These are phyloP conservation scores for Aspergillus melleus DNA, from an alignment of 2,329 filamentous ascomycete species.

Conservation along the genomic window DNA sequence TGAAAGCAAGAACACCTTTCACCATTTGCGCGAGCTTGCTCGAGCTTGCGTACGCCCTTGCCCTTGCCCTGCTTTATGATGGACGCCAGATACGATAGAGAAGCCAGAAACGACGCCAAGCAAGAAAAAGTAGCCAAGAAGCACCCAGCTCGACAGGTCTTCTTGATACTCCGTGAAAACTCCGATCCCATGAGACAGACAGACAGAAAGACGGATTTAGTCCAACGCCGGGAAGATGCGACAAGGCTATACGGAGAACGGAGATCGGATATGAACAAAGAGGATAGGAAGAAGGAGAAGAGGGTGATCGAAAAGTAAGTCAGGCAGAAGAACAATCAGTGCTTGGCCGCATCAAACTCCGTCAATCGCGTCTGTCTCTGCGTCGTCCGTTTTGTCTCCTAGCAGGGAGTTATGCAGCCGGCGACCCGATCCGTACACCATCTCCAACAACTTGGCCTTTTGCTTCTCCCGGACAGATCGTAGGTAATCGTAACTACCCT, in stretches of 20 bases:
- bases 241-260: neutral
- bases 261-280: neutral
- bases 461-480: constrained; percentile 74
- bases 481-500: constrained; percentile 76
- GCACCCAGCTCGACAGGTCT: neutral
- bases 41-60: neutral
- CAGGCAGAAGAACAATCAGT: neutral
- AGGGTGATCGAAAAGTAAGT: neutral
- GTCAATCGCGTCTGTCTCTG: constrained; percentile 15
- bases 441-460: constrained; percentile 79
- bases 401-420: constrained; percentile 29
- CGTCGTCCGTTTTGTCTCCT: constrained; percentile 21
- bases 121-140: neutral
- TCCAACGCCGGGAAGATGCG: neutral
- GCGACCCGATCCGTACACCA: constrained; percentile 63
- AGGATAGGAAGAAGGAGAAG: neutral
- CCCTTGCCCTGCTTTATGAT: neutral
- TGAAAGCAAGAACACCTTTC: neutral
- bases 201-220: neutral
- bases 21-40: no score
- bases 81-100: constrained; percentile 5
- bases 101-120: neutral
- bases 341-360: constrained; percentile 10
- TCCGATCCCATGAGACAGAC: constrained; percentile 1
- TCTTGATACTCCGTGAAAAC: constrained; percentile 1